Evolutionary conservation across 148 eudicot species (phyloP).

Genomic region (Spergularia bocconei): DNA sequence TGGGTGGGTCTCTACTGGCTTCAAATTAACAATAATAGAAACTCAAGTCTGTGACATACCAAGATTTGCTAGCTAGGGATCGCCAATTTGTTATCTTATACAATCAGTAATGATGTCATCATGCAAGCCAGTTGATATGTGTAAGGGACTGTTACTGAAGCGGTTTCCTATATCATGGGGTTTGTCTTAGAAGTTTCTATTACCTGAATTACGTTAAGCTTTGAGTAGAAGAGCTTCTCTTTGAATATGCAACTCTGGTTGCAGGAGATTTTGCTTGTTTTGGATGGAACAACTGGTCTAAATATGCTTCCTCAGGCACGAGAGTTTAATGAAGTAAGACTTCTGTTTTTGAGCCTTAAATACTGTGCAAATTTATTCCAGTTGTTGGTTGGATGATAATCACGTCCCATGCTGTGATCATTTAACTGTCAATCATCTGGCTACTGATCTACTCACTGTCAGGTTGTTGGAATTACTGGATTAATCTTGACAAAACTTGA

Average conservation of each 20-base stretch:
- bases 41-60: too few relatives aligned
- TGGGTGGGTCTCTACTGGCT: too few relatives aligned
- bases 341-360: background rate
- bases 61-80: too few relatives aligned
- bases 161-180: too few relatives aligned
- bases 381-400: background rate
- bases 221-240: too few relatives aligned
- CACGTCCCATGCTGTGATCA: background rate
- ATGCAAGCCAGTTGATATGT: too few relatives aligned
- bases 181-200: too few relatives aligned
- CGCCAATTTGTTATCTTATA: too few relatives aligned
- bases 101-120: too few relatives aligned
- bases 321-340: conserved; percentile 94
- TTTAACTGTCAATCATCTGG: background rate
- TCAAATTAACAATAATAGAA: too few relatives aligned
- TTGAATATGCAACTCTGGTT: conserved; percentile 1
- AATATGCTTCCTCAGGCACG: conserved; percentile 99
- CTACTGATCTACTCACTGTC: conserved; percentile 18
- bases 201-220: too few relatives aligned
- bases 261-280: conserved; percentile 89
- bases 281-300: conserved; percentile 98
- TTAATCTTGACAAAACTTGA: conserved; percentile 93
- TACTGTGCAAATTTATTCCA: background rate
- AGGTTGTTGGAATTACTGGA: conserved; percentile 98
- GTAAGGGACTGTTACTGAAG: too few relatives aligned